Evolutionary conservation across 2,329 filamentous ascomycete species (phyloP).

Genomic region (Amylocarpus encephaloides): DNA sequence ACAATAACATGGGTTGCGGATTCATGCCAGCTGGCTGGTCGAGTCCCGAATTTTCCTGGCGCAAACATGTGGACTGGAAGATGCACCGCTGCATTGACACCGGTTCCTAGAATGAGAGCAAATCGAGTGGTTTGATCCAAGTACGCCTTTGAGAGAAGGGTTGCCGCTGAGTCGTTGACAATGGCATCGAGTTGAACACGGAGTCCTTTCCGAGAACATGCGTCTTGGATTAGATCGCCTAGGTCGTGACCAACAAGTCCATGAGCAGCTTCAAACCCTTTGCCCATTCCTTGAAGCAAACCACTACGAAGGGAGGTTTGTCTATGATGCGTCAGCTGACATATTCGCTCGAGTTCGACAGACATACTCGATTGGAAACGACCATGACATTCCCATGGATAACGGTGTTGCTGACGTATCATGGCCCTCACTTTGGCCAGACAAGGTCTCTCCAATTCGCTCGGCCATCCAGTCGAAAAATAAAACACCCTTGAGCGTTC

Average conservation of each 20-base stretch:
- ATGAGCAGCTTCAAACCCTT: slow-evolving; percentile 54
- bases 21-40: slow-evolving; percentile 50
- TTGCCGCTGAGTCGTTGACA: slow-evolving; percentile 62
- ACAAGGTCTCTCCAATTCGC: slow-evolving; percentile 51
- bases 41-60: slow-evolving; percentile 48
- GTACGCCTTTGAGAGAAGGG: slow-evolving; percentile 56
- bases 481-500: slow-evolving; percentile 48
- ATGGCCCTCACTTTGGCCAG: slow-evolving; percentile 35
- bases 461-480: slow-evolving; percentile 66
- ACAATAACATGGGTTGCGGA: slow-evolving; percentile 56
- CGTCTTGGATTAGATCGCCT: slow-evolving; percentile 49
- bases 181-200: slow-evolving; percentile 53
- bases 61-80: slow-evolving; percentile 53
- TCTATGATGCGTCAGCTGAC: slow-evolving; percentile 35
- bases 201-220: slow-evolving; percentile 43
- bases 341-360: not conserved
- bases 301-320: slow-evolving; percentile 59
- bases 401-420: slow-evolving; percentile 37
- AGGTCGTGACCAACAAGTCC: slow-evolving; percentile 54
- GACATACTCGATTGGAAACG: slow-evolving; percentile 60
- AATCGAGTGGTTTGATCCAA: slow-evolving; percentile 52
- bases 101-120: slow-evolving; percentile 60
- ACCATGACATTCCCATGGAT: slow-evolving; percentile 59
- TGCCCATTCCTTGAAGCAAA: slow-evolving; percentile 57
- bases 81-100: slow-evolving; percentile 60